A percentile compares a stretch with the other conserved stretches of the same genome.
Conservation (phyloP, 139 green algal genomes). For the Diplosphaera chodatii region DNA sequence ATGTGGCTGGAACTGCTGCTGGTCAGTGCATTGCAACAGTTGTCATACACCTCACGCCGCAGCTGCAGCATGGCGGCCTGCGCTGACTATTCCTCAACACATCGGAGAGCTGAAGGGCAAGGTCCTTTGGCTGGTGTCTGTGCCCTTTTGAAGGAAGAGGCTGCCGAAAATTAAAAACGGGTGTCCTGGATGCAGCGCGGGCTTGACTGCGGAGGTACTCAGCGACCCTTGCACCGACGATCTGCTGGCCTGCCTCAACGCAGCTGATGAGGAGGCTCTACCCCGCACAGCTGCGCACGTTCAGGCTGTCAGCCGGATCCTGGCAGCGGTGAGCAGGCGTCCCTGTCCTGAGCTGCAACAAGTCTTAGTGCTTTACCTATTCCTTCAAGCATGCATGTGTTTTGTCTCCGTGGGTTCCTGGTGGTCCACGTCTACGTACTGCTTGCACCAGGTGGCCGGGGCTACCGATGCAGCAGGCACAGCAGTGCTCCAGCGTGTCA, state of each 20-base stretch:
- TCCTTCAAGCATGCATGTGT: neutral
- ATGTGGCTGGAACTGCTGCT: too few relatives aligned
- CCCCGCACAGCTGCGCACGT: neutral
- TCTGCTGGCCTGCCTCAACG: neutral
- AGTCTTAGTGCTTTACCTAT: neutral
- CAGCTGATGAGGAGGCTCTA: neutral
- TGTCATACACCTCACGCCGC: neutral
- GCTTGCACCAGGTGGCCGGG: neutral
- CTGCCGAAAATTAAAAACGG: too few relatives aligned
- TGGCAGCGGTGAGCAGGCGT: neutral
- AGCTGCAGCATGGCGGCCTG: neutral
- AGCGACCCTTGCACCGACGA: neutral
- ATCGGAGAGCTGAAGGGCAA: too few relatives aligned
- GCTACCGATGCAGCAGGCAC: neutral
- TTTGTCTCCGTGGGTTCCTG: too few relatives aligned
- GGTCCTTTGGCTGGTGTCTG: too few relatives aligned
- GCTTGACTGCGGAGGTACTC: slow-evolving; percentile 2
- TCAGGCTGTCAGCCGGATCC: neutral
- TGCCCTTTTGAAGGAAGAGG: too few relatives aligned
- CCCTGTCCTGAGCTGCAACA: too few relatives aligned
- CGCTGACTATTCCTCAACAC: too few relatives aligned
- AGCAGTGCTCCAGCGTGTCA: neutral
- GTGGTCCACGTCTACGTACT: too few relatives aligned
- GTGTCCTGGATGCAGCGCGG: neutral
- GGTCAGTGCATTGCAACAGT: too few relatives aligned